Evolutionary conservation across 139 green algal species (phyloP).

Genomic region (Picochlorum sp.): DNA sequence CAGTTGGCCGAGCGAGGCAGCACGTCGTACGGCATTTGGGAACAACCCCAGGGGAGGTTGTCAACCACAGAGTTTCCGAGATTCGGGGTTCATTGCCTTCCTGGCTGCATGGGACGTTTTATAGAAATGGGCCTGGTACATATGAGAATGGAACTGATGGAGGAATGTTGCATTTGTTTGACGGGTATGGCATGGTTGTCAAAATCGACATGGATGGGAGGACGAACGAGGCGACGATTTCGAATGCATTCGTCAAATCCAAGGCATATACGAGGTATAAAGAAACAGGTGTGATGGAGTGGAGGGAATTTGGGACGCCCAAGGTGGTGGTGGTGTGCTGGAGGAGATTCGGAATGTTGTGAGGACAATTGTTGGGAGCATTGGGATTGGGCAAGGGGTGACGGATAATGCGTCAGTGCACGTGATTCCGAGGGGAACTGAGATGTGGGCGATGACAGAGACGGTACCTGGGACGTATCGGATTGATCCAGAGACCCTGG

Average conservation of each 20-base stretch:
- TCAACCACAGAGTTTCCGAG: slow-evolving; percentile 14
- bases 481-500: slow-evolving; percentile 38
- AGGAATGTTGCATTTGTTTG: slow-evolving; percentile 57
- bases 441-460: slow-evolving; percentile 49
- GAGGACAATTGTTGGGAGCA: slow-evolving; percentile 11
- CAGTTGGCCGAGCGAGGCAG: neutral
- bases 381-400: slow-evolving; percentile 25
- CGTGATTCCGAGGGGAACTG: slow-evolving; percentile 27
- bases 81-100: slow-evolving; percentile 33
- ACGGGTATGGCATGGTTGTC: slow-evolving; percentile 56
- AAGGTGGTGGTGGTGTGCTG: slow-evolving; percentile 12
- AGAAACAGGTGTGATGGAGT: slow-evolving; percentile 38
- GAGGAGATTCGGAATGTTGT: slow-evolving; percentile 11
- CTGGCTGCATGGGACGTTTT: slow-evolving; percentile 46
- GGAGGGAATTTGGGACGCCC: slow-evolving; percentile 50
- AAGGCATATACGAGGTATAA: slow-evolving; percentile 29
- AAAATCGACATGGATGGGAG: slow-evolving; percentile 40
- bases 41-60: neutral
- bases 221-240: slow-evolving; percentile 15
- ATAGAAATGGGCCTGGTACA: slow-evolving; percentile 46
- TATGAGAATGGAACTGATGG: neutral
- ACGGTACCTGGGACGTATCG: slow-evolving; percentile 39
- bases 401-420: slow-evolving; percentile 75
- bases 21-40: slow-evolving; percentile 3
- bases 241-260: slow-evolving; percentile 26